These are phyloP conservation scores for Leccinum broughii DNA, from an alignment of 768 basidiomycete genomes.

Conservation along the genomic window DNA sequence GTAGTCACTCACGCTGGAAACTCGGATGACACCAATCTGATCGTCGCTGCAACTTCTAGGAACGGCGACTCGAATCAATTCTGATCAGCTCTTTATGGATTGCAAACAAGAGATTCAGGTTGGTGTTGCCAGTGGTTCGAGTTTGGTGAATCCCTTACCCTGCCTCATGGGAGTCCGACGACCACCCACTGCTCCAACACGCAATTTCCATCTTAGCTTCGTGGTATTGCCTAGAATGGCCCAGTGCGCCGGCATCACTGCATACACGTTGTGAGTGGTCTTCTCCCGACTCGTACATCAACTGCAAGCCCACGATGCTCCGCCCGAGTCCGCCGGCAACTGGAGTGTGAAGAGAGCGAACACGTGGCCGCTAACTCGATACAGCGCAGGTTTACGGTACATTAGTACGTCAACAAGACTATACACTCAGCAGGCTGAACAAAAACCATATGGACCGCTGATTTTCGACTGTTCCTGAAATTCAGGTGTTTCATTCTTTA, in stretches of 20 bases:
- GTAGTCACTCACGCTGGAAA: constrained; percentile 10
- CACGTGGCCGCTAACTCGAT: background rate
- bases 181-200: constrained; percentile 2
- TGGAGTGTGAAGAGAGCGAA: background rate
- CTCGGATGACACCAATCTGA: background rate
- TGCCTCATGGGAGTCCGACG: constrained; percentile 17
- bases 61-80: background rate
- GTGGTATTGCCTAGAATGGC: background rate
- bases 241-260: background rate
- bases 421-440: background rate
- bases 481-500: background rate
- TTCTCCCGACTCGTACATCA: background rate
- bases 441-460: background rate
- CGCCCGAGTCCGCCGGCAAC: background rate
- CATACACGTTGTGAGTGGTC: background rate
- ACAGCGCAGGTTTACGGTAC: background rate
- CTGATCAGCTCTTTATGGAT: background rate
- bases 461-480: background rate
- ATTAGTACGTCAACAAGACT: background rate
- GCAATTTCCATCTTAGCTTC: constrained; percentile 18
- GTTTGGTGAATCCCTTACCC: constrained; percentile 6
- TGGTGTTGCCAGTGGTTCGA: constrained; percentile 1
- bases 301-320: background rate
- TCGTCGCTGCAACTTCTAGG: background rate
- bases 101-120: background rate